Percentiles rank a stretch among this genome's conserved stretches.
These are phyloP conservation scores for Ustilago hordei DNA, from an alignment of 1,284 basidiomycete genomes.

Conservation along the genomic window DNA sequence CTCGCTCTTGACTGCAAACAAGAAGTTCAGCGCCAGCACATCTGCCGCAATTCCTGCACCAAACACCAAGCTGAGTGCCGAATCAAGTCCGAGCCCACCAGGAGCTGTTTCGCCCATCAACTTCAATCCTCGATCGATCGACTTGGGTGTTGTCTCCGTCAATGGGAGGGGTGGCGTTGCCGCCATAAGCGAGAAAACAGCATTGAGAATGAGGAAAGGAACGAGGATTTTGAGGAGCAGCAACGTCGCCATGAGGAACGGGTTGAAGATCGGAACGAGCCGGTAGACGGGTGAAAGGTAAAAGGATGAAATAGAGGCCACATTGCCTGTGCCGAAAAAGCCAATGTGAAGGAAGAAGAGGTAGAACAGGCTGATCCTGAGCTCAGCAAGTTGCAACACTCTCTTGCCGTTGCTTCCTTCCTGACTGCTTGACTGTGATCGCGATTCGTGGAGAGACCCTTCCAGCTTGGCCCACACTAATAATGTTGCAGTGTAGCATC, in stretches of 20 bases:
- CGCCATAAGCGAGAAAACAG: conserved; percentile 71
- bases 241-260: conserved; percentile 80
- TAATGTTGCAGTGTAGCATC: conserved; percentile 77
- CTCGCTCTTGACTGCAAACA: conserved; percentile 83
- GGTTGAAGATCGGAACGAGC: conserved; percentile 85
- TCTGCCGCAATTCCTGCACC: conserved; percentile 61
- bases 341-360: conserved; percentile 87
- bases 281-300: conserved; percentile 90
- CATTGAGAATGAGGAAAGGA: conserved; percentile 77
- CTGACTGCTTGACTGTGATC: background rate
- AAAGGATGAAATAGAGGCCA: conserved; percentile 88
- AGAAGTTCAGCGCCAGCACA: conserved; percentile 78
- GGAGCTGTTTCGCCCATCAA: conserved; percentile 44
- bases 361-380: conserved; percentile 83
- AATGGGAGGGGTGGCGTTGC: conserved; percentile 14
- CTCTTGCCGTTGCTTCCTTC: conserved; percentile 67
- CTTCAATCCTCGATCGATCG: conserved; percentile 38
- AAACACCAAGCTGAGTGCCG: conserved; percentile 50
- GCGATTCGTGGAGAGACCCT: conserved; percentile 49
- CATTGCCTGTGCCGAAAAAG: conserved; percentile 84
- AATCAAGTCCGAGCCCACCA: conserved; percentile 55
- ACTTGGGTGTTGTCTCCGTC: conserved; percentile 9
- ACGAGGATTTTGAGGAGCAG: conserved; percentile 75
- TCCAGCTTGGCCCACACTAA: conserved; percentile 81
- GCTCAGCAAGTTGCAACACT: conserved; percentile 75